Conservation (phyloP, 1,284 basidiomycete species). For the Singerocomus inundabilis region DNA sequence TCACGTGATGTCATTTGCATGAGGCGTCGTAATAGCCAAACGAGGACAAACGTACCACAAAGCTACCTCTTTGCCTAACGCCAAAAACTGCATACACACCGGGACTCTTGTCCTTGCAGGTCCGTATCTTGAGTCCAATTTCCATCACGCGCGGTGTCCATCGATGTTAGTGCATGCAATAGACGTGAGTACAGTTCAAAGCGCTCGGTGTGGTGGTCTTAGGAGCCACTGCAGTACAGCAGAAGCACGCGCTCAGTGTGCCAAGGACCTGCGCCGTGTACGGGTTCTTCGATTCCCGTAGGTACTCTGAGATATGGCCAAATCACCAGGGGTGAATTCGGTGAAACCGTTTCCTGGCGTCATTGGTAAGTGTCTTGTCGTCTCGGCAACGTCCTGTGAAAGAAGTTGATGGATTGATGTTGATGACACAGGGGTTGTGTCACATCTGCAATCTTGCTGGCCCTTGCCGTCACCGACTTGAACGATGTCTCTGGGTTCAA, state of each 20-base stretch:
- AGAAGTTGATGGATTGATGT: conserved; percentile 13
- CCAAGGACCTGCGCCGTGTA: conserved; percentile 60
- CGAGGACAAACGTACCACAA: conserved; percentile 14
- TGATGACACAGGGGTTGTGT: conserved; percentile 61
- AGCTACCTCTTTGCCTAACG: not conserved
- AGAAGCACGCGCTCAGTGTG: conserved; percentile 67
- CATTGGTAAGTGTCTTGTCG: conserved; percentile 55
- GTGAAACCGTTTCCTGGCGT: conserved; percentile 67
- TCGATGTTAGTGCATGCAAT: conserved; percentile 38
- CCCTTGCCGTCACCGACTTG: conserved; percentile 45
- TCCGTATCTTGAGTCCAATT: not conserved
- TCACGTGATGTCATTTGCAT: conserved; percentile 28
- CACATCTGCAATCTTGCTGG: conserved; percentile 51
- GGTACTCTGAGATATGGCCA: conserved; percentile 65
- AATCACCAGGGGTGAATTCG: conserved; percentile 43
- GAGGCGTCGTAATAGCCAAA: conserved; percentile 28
- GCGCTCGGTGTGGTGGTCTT: conserved; percentile 2
- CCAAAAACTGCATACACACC: not conserved
- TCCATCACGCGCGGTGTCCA: not conserved
- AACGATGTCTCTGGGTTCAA: conserved; percentile 50
- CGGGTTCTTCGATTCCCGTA: conserved; percentile 48
- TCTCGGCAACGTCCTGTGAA: conserved; percentile 12
- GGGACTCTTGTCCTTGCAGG: not conserved
- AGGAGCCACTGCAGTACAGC: conserved; percentile 52
- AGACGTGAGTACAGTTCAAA: conserved; percentile 37